phyloP scores from a whole-genome alignment of 202 grass and related monocot species.

The Panicum virgatum region DNA sequence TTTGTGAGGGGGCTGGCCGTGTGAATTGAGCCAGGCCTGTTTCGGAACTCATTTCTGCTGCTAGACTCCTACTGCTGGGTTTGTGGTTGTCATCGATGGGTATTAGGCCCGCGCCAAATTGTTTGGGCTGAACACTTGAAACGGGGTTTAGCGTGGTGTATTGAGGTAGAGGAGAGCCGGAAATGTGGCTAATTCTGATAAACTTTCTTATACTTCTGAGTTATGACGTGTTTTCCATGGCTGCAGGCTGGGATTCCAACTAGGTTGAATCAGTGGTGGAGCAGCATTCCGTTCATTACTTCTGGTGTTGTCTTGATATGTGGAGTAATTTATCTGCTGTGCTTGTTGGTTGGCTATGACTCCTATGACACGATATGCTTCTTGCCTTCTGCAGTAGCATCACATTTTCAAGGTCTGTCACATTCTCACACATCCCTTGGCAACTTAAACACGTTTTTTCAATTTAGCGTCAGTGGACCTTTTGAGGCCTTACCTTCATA shows the following conservation, averaged over 20 bases:
- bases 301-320: constrained; percentile 76
- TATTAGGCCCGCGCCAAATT: not conserved
- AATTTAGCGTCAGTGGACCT: not conserved
- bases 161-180: not conserved
- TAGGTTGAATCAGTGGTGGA: constrained; percentile 90
- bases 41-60: not conserved
- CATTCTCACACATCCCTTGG: not conserved
- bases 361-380: constrained; percentile 87
- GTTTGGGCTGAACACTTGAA: not conserved
- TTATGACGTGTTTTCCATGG: not conserved
- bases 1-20: not conserved
- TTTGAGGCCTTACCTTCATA: not conserved
- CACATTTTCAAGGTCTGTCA: constrained; percentile 83
- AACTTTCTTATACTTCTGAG: not conserved
- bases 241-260: constrained; percentile 79
- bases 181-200: not conserved
- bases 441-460: not conserved
- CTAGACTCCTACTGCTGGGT: not conserved
- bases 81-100: not conserved
- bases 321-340: constrained; percentile 68
- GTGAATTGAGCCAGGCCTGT: not conserved
- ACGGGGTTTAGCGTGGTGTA: not conserved
- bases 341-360: constrained; percentile 93
- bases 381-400: constrained; percentile 69
- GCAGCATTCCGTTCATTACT: constrained; percentile 82